A percentile compares a stretch with the other conserved stretches of the same genome.
Conservation (phyloP, 768 basidiomycete species). For the Russula earlei region DNA sequence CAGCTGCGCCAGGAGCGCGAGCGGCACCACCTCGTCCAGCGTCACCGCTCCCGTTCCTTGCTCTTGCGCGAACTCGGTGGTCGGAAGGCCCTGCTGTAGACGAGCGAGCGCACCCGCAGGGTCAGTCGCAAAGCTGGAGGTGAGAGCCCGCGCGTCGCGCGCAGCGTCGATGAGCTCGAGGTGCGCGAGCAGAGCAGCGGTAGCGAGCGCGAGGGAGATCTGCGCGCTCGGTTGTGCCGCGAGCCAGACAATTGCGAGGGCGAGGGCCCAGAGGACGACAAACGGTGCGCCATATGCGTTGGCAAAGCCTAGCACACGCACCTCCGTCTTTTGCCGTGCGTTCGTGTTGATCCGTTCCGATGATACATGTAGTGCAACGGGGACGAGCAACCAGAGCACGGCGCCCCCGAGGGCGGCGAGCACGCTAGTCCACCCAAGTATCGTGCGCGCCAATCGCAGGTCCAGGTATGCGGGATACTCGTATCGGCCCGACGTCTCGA, state of each 20-base stretch:
- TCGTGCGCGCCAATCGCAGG: conserved; percentile 48
- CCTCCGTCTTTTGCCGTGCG: conserved; percentile 32
- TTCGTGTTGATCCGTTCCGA: conserved; percentile 20
- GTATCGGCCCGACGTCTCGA: conserved; percentile 43
- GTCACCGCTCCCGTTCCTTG: neutral
- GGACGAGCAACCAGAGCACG: conserved; percentile 60
- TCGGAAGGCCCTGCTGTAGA: conserved; percentile 20
- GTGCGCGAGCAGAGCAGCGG: conserved; percentile 61
- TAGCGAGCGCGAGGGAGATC: conserved; percentile 53
- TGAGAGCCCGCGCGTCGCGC: conserved; percentile 54
- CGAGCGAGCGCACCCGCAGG: conserved; percentile 35
- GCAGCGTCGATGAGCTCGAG: conserved; percentile 77
- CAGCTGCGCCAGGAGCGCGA: conserved; percentile 69
- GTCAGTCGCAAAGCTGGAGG: conserved; percentile 40
- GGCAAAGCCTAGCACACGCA: conserved; percentile 71
- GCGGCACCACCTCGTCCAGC: conserved; percentile 61
- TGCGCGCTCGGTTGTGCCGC: conserved; percentile 79
- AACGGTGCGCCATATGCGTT: conserved; percentile 89
- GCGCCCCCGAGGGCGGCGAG: conserved; percentile 45
- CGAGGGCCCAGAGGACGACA: conserved; percentile 67
- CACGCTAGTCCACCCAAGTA: conserved; percentile 46
- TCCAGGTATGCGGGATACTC: conserved; percentile 23
- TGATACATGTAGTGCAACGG: conserved; percentile 63
- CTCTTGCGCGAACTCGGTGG: neutral
- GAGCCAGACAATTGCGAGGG: conserved; percentile 52